Conservation (phyloP, 805 yeast species). For the Yarrowia sp. region DNA sequence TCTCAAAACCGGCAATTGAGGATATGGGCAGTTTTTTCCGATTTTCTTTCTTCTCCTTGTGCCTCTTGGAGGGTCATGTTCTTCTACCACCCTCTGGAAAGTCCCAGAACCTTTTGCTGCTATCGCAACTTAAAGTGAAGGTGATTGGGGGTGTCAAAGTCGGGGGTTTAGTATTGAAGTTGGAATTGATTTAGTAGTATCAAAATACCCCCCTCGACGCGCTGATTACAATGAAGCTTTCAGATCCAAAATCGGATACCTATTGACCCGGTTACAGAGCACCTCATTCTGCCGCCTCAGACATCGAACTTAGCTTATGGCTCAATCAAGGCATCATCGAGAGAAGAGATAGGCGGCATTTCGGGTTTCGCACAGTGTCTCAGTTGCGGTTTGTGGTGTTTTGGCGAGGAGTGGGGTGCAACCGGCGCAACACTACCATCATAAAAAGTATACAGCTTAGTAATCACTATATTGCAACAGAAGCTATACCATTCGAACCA, state of each 20-base stretch:
- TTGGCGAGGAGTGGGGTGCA: too few relatives aligned
- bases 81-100: constrained; percentile 13
- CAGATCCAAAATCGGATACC: not conserved
- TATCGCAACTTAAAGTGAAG: constrained; percentile 4
- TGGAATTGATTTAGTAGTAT: not conserved
- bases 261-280: too few relatives aligned
- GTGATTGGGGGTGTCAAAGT: too few relatives aligned
- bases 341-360: not conserved
- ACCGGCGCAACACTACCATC: too few relatives aligned
- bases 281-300: too few relatives aligned
- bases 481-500: too few relatives aligned
- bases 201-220: not conserved
- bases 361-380: not conserved
- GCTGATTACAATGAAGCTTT: not conserved
- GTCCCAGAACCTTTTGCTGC: constrained; percentile 17
- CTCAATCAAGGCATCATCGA: not conserved
- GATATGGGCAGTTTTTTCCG: too few relatives aligned
- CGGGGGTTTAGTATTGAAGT: not conserved
- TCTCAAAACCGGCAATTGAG: too few relatives aligned
- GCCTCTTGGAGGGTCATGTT: not conserved
- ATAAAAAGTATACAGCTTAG: too few relatives aligned
- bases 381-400: not conserved
- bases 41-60: not conserved
- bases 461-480: too few relatives aligned
- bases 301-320: too few relatives aligned